A percentile compares a stretch with the other conserved stretches of the same genome.
Evolutionary conservation across 1,284 basidiomycete species (phyloP).

Genomic region (Fomitopsis schrenkii): DNA sequence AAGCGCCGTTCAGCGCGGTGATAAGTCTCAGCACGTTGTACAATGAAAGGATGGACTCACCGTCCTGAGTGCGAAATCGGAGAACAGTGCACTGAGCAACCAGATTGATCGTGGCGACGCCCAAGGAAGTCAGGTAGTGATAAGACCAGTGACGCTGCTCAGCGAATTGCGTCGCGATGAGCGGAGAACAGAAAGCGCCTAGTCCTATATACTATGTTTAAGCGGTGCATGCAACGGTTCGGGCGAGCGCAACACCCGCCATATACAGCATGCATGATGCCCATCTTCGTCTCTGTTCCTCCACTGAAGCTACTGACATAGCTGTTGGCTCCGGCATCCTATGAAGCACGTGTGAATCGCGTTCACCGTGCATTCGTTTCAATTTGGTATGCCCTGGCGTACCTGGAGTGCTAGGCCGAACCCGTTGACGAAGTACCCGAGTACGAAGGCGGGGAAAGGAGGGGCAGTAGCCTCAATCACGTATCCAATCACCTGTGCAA

Average conservation of each 20-base stretch:
- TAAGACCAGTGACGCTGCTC: conserved; percentile 51
- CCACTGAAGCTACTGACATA: conserved; percentile 46
- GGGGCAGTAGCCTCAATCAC: conserved; percentile 50
- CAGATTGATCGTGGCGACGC: conserved; percentile 46
- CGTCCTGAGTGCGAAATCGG: conserved; percentile 51
- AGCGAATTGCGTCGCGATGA: conserved; percentile 62
- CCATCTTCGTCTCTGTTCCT: conserved; percentile 53
- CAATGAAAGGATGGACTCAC: conserved; percentile 21
- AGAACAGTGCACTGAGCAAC: conserved; percentile 45
- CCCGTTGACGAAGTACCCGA: conserved; percentile 58
- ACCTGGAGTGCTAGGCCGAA: conserved; percentile 39
- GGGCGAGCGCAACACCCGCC: conserved; percentile 9
- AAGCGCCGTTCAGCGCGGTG: neutral
- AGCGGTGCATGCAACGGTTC: neutral
- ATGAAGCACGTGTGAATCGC: too few relatives aligned
- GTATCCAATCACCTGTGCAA: conserved; percentile 45
- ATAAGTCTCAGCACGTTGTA: too few relatives aligned
- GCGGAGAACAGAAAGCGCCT: conserved; percentile 57
- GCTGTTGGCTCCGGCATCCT: conserved; percentile 56
- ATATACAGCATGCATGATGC: conserved; percentile 52
- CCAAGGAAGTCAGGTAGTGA: conserved; percentile 61
- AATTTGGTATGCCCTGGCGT: neutral
- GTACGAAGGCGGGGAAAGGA: conserved; percentile 64
- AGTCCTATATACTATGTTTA: conserved; percentile 33
- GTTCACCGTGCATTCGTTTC: neutral